These are phyloP conservation scores for Aspergillus oerlinghausenensis DNA, from an alignment of 2,329 filamentous ascomycete species.

Conservation along the genomic window DNA sequence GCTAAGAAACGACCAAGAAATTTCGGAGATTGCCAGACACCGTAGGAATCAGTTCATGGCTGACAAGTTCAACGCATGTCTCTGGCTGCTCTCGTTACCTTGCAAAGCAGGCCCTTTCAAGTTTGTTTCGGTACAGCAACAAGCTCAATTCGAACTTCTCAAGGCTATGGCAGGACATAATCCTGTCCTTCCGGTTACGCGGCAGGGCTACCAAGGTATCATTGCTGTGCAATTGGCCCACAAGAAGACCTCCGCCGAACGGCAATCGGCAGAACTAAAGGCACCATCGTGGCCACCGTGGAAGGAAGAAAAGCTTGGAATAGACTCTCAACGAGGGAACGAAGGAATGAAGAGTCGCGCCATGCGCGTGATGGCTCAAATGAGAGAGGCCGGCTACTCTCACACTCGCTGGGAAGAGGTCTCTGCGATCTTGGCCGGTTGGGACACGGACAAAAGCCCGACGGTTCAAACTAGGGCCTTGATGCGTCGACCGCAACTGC, in stretches of 20 bases:
- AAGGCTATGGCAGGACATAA: slow-evolving; percentile 52
- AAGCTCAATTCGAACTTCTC: slow-evolving; percentile 54
- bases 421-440: slow-evolving; percentile 54
- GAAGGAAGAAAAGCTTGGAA: slow-evolving; percentile 58
- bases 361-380: slow-evolving; percentile 51
- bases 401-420: slow-evolving; percentile 49
- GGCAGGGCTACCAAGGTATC: slow-evolving; percentile 54
- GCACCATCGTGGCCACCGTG: slow-evolving; percentile 61
- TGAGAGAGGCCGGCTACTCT: slow-evolving; percentile 57
- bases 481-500: slow-evolving; percentile 27
- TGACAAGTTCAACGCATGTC: slow-evolving; percentile 45
- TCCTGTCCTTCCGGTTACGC: slow-evolving; percentile 53
- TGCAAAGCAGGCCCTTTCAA: slow-evolving; percentile 47
- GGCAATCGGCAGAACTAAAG: slow-evolving; percentile 56
- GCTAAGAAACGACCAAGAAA: slow-evolving; percentile 3
- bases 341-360: slow-evolving; percentile 56
- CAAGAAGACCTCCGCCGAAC: slow-evolving; percentile 52
- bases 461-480: slow-evolving; percentile 56
- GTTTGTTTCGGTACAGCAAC: slow-evolving; percentile 47
- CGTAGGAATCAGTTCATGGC: slow-evolving; percentile 29
- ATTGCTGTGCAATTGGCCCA: slow-evolving; percentile 54
- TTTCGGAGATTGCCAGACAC: slow-evolving; percentile 3
- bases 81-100: slow-evolving; percentile 47
- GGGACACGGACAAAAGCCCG: slow-evolving; percentile 60
- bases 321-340: slow-evolving; percentile 54